phyloP scores from a whole-genome alignment of 345 rosid species.

The Eucalyptus regnans region DNA sequence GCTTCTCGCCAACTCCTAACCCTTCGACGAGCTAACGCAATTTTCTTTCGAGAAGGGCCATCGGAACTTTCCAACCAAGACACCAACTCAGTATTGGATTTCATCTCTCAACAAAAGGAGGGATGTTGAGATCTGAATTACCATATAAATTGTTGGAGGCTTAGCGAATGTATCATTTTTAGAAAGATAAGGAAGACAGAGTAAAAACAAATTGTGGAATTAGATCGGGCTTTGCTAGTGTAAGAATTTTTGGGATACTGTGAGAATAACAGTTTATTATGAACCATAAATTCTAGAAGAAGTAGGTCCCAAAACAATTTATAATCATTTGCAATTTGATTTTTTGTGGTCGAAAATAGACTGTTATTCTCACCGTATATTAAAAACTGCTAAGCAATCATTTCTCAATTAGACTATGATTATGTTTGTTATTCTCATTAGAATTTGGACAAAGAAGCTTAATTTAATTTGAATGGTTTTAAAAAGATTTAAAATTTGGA shows the following conservation, averaged over 20 bases:
- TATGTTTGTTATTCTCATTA: background rate
- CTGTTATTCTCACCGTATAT: too few relatives aligned
- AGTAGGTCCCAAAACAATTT: too few relatives aligned
- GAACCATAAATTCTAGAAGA: too few relatives aligned
- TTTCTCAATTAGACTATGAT: background rate
- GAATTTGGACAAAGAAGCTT: background rate
- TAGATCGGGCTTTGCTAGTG: too few relatives aligned
- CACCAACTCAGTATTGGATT: background rate
- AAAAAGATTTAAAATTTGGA: background rate
- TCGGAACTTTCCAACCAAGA: background rate
- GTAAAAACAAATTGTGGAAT: background rate
- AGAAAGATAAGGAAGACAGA: background rate
- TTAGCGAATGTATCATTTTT: background rate
- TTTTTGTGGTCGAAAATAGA: too few relatives aligned
- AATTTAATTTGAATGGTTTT: background rate
- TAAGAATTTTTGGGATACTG: too few relatives aligned
- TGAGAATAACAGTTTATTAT: too few relatives aligned
- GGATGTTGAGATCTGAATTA: background rate
- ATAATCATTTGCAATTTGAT: too few relatives aligned
- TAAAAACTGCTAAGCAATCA: accelerated
- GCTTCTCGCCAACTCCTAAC: background rate
- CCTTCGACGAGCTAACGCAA: background rate
- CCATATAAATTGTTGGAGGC: background rate
- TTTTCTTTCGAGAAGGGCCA: background rate
- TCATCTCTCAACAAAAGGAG: background rate